phyloP scores from a whole-genome alignment of 306 rosid genomes.

The Inga oerstediana region DNA sequence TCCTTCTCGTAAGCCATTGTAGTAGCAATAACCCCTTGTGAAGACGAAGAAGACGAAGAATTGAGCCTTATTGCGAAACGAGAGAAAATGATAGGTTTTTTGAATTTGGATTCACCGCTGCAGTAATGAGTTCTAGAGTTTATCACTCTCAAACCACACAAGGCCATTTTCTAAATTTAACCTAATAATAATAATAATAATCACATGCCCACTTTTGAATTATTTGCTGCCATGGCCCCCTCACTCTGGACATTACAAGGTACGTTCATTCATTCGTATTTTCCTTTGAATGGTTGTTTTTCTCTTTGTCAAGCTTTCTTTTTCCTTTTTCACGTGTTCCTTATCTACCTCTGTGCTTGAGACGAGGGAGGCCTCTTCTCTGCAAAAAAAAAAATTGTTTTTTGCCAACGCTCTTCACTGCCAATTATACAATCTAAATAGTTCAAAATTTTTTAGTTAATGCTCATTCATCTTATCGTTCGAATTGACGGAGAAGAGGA shows the following conservation, averaged over 20 bases:
- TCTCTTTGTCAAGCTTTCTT: background rate
- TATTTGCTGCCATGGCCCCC: background rate
- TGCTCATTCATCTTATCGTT: no score
- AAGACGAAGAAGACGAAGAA: slow-evolving; percentile 16
- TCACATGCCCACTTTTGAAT: background rate
- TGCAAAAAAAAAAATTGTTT: no score
- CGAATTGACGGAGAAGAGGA: no score
- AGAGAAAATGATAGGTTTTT: slow-evolving; percentile 13
- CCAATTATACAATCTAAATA: background rate
- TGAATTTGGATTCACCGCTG: slow-evolving; percentile 33
- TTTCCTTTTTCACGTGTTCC: background rate
- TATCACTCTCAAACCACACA: slow-evolving; percentile 17
- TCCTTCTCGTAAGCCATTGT: slow-evolving; percentile 88
- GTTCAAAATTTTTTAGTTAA: no score
- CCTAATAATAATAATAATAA: background rate
- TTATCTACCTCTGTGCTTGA: background rate
- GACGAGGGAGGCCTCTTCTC: background rate
- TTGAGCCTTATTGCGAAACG: slow-evolving; percentile 10
- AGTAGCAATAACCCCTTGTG: slow-evolving; percentile 37
- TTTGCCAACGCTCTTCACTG: no score
- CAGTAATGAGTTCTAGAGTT: slow-evolving; percentile 32
- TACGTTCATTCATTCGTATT: background rate
- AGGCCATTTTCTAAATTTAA: background rate
- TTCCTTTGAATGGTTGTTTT: background rate
- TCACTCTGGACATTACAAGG: background rate